Conservation (phyloP, 257 asterid genomes). For the Gentiana macrophylla region DNA sequence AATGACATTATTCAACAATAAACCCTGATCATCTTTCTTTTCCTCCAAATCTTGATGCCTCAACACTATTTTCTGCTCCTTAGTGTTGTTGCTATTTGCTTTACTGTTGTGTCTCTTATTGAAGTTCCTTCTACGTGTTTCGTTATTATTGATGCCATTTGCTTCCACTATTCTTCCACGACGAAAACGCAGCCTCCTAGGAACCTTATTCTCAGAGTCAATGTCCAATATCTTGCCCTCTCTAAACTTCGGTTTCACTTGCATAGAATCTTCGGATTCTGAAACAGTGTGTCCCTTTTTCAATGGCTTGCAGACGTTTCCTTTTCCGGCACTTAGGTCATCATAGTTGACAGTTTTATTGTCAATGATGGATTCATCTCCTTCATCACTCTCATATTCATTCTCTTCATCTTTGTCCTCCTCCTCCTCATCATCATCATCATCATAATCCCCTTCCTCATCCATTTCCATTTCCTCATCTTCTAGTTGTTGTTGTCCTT, state of each 20-base stretch:
- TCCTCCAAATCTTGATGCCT: constrained; percentile 60
- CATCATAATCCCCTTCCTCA: not conserved
- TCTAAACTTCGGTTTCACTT: constrained; percentile 54
- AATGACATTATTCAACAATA: constrained; percentile 56
- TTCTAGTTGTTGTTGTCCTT: not conserved
- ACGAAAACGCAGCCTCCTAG: constrained; percentile 57
- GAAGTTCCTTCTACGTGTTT: constrained; percentile 24
- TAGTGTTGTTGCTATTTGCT: constrained; percentile 11
- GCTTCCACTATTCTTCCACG: constrained; percentile 28
- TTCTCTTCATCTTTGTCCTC: not conserved
- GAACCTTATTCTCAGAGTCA: constrained; percentile 38
- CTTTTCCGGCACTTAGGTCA: constrained; percentile 20
- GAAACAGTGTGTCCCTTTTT: constrained; percentile 26
- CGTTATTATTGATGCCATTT: constrained; percentile 30
- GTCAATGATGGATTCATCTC: constrained; percentile 10
- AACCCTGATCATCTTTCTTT: constrained; percentile 67
- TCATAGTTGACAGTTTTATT: constrained; percentile 3
- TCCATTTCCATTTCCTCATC: constrained; percentile 5
- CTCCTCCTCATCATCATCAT: not conserved
- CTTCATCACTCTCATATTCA: constrained; percentile 8
- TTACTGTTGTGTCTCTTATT: constrained; percentile 28
- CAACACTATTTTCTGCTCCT: constrained; percentile 36
- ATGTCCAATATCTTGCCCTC: constrained; percentile 62
- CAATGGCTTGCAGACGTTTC: constrained; percentile 16
- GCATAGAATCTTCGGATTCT: constrained; percentile 26